Evolutionary conservation across 805 yeast genomes (phyloP).

Genomic region (Yarrowia sp.): DNA sequence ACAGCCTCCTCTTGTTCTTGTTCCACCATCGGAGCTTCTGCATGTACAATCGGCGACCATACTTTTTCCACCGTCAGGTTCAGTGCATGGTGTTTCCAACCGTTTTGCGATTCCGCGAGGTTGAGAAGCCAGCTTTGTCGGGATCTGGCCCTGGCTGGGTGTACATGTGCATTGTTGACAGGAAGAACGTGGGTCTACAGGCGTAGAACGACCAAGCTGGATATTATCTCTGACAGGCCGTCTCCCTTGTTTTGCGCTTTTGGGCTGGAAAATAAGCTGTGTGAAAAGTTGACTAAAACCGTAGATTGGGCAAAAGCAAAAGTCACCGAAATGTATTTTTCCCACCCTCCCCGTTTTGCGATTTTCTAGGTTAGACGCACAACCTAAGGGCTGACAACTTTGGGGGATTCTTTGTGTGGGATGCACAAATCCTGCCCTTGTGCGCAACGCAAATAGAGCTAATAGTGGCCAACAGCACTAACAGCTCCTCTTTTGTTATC

Average conservation of each 20-base stretch:
- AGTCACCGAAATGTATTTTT: conserved; percentile 1
- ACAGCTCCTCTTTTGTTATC: conserved; percentile 32
- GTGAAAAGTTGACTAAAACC: conserved; percentile 14
- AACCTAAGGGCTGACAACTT: conserved; percentile 14
- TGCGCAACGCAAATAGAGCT: conserved; percentile 34
- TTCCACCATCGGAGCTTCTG: conserved; percentile 14
- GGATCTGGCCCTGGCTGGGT: background rate
- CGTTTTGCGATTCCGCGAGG: background rate
- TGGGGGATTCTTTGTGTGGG: conserved; percentile 12
- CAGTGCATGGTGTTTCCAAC: conserved; percentile 1
- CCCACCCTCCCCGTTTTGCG: conserved; percentile 6
- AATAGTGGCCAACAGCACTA: conserved; percentile 23
- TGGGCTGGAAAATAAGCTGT: background rate
- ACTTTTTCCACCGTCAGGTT: conserved; percentile 4
- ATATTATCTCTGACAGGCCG: background rate
- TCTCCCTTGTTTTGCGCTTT: background rate
- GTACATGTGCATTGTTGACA: background rate
- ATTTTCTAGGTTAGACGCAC: conserved; percentile 35
- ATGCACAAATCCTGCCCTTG: conserved; percentile 36
- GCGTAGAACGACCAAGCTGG: no score
- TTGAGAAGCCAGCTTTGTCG: no score
- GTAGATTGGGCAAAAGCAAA: conserved; percentile 17
- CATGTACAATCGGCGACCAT: conserved; percentile 20
- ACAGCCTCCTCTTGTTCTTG: no score
- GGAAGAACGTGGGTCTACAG: no score